A percentile compares a stretch with the other conserved stretches of the same genome.
Evolutionary conservation across 257 asterid species (phyloP).

Genomic region (Salvia rosmarinus): DNA sequence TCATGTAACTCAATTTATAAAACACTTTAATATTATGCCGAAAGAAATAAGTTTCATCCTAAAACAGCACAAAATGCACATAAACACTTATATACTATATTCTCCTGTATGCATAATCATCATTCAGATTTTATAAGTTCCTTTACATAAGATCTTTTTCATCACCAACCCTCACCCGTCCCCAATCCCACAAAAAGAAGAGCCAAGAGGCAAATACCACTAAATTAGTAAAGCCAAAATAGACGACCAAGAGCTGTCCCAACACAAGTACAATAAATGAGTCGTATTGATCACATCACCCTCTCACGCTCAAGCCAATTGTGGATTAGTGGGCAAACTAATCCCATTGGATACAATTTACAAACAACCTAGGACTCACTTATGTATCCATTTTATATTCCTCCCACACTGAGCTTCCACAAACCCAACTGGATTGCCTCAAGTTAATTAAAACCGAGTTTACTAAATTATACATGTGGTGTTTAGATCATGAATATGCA

Average conservation of each 20-base stretch:
- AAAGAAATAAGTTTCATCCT: neutral
- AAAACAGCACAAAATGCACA: neutral
- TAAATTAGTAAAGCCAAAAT: neutral
- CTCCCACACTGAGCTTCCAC: neutral
- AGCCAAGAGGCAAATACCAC: neutral
- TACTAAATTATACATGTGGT: neutral
- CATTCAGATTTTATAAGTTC: neutral
- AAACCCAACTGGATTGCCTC: neutral
- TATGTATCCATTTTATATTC: constrained; percentile 3
- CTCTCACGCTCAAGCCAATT: neutral
- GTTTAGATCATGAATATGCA: neutral
- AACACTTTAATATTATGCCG: neutral
- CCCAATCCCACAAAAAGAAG: neutral
- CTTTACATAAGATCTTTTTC: neutral
- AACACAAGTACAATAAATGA: neutral
- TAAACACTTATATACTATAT: neutral
- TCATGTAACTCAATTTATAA: neutral
- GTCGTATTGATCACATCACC: neutral
- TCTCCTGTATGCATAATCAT: neutral
- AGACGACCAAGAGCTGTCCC: neutral
- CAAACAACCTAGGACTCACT: neutral
- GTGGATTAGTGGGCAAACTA: neutral
- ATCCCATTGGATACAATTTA: neutral
- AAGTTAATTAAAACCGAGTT: neutral
- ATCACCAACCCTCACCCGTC: neutral